Evolutionary conservation across 2,329 filamentous ascomycete genomes (phyloP), one percentile per base, ranked within the genome.

Genomic region (Zopfia rhizophila): DNA sequence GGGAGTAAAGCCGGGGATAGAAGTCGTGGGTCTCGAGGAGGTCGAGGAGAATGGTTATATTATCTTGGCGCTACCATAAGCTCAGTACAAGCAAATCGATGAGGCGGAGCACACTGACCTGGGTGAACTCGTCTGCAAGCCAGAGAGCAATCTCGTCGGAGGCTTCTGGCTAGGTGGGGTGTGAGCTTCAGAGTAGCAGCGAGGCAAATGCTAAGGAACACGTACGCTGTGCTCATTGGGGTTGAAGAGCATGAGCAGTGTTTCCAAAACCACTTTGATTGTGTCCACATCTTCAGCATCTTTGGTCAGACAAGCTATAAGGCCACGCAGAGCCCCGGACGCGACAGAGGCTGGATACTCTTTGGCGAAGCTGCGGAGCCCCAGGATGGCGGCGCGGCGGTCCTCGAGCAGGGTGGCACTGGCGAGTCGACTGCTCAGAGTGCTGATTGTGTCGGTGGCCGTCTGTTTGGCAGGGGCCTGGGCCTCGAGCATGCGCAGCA

Each of bases 81-180:
- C 76, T 84, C 77, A 84, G 80, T 70, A 67, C 68, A 56, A 48
- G 60, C 53, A 52, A 53, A 32, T 45, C 25, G 37, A 45, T 5
- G 40, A n/a, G 22, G 21, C 25, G 10, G 19, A 38, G 32, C 12
- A 45, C 29, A 65, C 74, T 56, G 78, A 87, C 84, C 79, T 96
- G 92, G 23, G 94, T 97, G 70, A 99, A 99, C 72, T 97, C 93
- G 74, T 99, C 94, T 41, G 94, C 94, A 48, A 99, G 81, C 91
- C 94, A 99, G 19, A 97, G 78, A 13, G 89, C 89, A 61, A 99
- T 95, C 73, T 99, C 94, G 56, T 97, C 93, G 11, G 93, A 96
- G 41, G 93, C 91, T 80, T 97, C 93, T 22, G 91, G 79, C 90
- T 95, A 66, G 79, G 53, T 16, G 41, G 30, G 11, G n/a, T 38